Base-by-base conservation (phyloP, 2,329 filamentous ascomycete species). In the Diaporthe destruens region DNA sequence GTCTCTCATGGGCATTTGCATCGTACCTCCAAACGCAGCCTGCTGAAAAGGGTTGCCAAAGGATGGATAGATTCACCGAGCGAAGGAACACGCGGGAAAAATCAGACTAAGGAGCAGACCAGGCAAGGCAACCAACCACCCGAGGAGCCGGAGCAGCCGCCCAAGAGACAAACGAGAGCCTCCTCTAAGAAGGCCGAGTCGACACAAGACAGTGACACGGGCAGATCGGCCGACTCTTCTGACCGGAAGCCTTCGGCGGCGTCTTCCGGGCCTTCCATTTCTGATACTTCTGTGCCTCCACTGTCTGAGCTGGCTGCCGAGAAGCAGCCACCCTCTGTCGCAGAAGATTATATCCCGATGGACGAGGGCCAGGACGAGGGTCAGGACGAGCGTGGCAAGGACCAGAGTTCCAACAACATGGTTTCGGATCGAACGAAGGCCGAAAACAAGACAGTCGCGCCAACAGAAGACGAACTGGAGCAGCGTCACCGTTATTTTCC, bases 401-500 rank as follows among this genome's bases (percentile, higher is more conserved):
- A 39, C 8, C 23, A n/a, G 32, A 25, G 36, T n/a, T 25, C 8
- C 61, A 53, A 32, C 36, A 9, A 18, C 18, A 29, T 25, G 47
- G 14, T 14, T 25, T 6, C 32, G 25, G 47, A 39, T 51, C 47
- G 65, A 25, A 23, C 32, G 29, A 25, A 51, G 29, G 6, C 47
- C 16, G 36, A 23, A 29, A 53, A 5, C 6, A 16, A 53, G 32
- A 5, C 18, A 34, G 32, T 36, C 18, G 20, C 18, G 29, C 23
- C n/a, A 12, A 59, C 71, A 23, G 77, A 79, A 12, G 79, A 83
- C 34, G 84, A 83, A 67, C 71, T 82, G 25, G 78, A 77, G 25
- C 81, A 85, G 71, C 84, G 86, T 73, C 80, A 75, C 29, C 83
- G 77, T 75, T 89, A 89, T 76, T 91, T 90, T 73, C 87, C 88